Conservation (phyloP, 768 basidiomycete species). For the Pulveroboletus sp. region DNA sequence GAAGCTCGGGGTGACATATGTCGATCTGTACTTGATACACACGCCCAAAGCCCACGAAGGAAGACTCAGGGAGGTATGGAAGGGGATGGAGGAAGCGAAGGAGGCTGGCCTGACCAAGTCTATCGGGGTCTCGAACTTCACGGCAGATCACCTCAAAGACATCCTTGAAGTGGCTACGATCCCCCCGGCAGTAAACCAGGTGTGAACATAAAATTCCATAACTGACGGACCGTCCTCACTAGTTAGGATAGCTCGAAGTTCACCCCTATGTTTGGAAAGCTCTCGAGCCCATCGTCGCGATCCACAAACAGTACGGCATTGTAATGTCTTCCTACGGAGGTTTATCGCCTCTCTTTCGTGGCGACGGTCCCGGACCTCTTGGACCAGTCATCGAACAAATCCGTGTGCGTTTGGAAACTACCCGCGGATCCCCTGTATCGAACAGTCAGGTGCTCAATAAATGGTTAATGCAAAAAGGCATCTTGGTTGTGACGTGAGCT, state of each 20-base stretch:
- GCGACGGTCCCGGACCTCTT: conserved; percentile 34
- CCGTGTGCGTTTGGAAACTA: conserved; percentile 26
- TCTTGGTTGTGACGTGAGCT: conserved; percentile 32
- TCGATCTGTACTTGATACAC: conserved; percentile 67
- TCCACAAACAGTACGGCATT: conserved; percentile 37
- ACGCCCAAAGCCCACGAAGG: conserved; percentile 36
- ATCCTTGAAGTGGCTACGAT: conserved; percentile 43
- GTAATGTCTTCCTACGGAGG: conserved; percentile 40
- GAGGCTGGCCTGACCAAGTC: conserved; percentile 37
- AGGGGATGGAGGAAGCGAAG: conserved; percentile 55
- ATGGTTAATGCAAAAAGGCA: conserved; percentile 29
- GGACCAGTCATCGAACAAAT: conserved; percentile 36
- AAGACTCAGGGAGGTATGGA: conserved; percentile 52
- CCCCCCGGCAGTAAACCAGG: conserved; percentile 53
- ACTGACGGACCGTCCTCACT: too few relatives aligned
- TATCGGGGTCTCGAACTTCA: conserved; percentile 58
- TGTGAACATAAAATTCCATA: too few relatives aligned
- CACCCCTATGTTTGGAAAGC: conserved; percentile 51
- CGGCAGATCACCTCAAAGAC: conserved; percentile 38
- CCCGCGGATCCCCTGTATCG: conserved; percentile 26
- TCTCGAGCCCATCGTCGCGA: conserved; percentile 33
- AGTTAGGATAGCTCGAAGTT: conserved; percentile 42
- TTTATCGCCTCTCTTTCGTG: conserved; percentile 35
- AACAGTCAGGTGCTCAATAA: conserved; percentile 28
- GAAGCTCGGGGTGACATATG: conserved; percentile 50